A percentile compares a stretch with the other conserved stretches of the same genome.
Conservation (phyloP, 331 rosid genomes). For the Acacia pycnantha region DNA sequence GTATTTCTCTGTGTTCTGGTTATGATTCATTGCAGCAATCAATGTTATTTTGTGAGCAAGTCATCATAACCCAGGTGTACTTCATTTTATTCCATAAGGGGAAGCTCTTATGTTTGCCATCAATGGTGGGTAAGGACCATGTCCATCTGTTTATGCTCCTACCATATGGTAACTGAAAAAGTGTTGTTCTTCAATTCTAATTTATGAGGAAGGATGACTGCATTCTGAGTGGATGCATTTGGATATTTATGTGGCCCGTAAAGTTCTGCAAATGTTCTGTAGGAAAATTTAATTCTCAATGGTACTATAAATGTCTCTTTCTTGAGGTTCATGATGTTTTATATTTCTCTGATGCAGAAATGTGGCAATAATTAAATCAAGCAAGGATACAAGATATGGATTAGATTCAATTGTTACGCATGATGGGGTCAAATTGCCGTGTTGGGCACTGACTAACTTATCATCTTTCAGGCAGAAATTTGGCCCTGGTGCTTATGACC, state of each 20-base stretch:
- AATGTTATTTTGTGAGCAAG: neutral
- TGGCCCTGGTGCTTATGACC: slow-evolving; percentile 64
- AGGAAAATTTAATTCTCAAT: neutral
- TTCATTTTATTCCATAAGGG: neutral
- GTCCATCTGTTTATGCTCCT: neutral
- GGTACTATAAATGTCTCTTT: neutral
- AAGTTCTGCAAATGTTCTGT: slow-evolving; percentile 1
- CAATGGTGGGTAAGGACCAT: neutral
- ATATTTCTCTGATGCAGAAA: slow-evolving; percentile 50
- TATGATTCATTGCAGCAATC: neutral
- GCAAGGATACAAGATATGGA: slow-evolving; percentile 85
- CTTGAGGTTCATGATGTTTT: neutral
- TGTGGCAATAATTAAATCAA: slow-evolving; percentile 86
- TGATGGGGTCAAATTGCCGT: slow-evolving; percentile 77
- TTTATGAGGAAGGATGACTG: slow-evolving; percentile 13
- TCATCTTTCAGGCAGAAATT: slow-evolving; percentile 73
- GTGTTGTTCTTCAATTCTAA: neutral
- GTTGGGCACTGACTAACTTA: slow-evolving; percentile 70
- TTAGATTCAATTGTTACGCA: slow-evolving; percentile 90
- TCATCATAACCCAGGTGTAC: neutral
- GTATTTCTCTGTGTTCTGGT: neutral
- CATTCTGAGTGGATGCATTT: slow-evolving; percentile 10
- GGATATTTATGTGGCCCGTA: neutral
- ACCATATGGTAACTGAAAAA: neutral
- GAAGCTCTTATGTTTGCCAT: neutral